phyloP scores from a whole-genome alignment of 495 filamentous ascomycete genomes.

The Annulohypoxylon nitens region DNA sequence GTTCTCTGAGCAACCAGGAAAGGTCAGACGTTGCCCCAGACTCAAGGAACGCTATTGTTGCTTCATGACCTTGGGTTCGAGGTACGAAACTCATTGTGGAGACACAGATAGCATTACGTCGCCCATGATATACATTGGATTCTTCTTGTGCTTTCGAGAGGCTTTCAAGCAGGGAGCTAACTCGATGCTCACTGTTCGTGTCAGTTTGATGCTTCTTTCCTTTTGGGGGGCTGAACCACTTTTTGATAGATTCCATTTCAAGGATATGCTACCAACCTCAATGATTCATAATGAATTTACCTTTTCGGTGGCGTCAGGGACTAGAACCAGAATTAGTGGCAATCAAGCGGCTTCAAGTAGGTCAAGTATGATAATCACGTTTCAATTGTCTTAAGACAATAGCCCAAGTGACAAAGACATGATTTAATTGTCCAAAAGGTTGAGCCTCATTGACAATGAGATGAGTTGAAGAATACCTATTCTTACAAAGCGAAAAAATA shows the following conservation, averaged over 20 bases:
- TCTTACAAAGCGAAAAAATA: neutral
- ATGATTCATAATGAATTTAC: neutral
- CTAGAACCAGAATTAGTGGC: neutral
- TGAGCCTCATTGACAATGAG: neutral
- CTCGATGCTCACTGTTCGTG: neutral
- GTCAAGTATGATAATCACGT: neutral
- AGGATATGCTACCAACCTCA: neutral
- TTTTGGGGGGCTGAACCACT: neutral
- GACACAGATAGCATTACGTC: neutral
- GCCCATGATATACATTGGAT: neutral
- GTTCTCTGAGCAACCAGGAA: slow-evolving; percentile 16
- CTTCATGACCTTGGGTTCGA: slow-evolving; percentile 22
- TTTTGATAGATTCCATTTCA: slow-evolving; percentile 30
- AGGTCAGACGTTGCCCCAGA: slow-evolving; percentile 29
- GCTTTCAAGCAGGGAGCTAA: slow-evolving; percentile 3
- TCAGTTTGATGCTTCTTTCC: neutral
- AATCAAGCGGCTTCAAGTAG: neutral
- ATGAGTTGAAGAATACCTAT: neutral
- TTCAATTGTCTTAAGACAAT: neutral
- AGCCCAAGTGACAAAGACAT: slow-evolving; percentile 1
- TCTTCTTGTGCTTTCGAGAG: slow-evolving; percentile 1
- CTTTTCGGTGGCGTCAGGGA: neutral
- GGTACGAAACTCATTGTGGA: slow-evolving; percentile 23
- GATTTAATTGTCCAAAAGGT: neutral
- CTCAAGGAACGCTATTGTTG: slow-evolving; percentile 31